Evolutionary conservation across 768 basidiomycete species (phyloP), one percentile per base, ranked within the genome.

Genomic region (Serendipita sp.): DNA sequence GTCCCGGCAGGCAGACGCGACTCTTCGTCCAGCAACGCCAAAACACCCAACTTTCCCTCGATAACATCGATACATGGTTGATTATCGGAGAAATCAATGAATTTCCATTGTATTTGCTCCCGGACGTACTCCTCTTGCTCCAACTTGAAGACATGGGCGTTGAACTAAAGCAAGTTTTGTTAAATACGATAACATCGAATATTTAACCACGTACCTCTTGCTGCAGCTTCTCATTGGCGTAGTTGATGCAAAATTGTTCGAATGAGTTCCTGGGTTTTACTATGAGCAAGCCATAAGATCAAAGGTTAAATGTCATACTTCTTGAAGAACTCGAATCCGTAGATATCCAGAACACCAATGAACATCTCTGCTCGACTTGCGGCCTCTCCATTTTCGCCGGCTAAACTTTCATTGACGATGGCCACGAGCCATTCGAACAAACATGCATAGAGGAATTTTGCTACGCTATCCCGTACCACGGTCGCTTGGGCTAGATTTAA

Each of bases 221-320:
- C 70, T 99, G 96, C 53, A 98, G 75, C 75, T 94, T 93, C 74
- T 94, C 96, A 71, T 99, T 99, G 28, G 96, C 96, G 73, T 98
- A 99, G 73, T 99, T 99, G 78, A 99, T 99, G 74, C 94, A 97
- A 76, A 99, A 99, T 77, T 99, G 96, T 75, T 99, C 92, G 70
- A 95, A 75, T 5, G 69, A 69, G 63, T 71, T 68, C 44, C 28
- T 65, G 32, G 18, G n/a, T 1, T 54, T 48, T 41, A 41, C n/a
- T 28, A 16, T 66, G 44, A 41, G 15, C 30, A 35, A 35, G 24
- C 56, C 28, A 30, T 2, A 58, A 37, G 5, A 24, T 7, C 8
- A 48, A 16, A n/a, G 44, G 10, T 16, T 4, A 34, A 13, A 51
- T 71, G 46, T 64, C 86, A 88, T 84, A 70, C 67, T 94, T 95